phyloP scores from a whole-genome alignment of 306 rosid genomes.

The Psophocarpus tetragonolobus region DNA sequence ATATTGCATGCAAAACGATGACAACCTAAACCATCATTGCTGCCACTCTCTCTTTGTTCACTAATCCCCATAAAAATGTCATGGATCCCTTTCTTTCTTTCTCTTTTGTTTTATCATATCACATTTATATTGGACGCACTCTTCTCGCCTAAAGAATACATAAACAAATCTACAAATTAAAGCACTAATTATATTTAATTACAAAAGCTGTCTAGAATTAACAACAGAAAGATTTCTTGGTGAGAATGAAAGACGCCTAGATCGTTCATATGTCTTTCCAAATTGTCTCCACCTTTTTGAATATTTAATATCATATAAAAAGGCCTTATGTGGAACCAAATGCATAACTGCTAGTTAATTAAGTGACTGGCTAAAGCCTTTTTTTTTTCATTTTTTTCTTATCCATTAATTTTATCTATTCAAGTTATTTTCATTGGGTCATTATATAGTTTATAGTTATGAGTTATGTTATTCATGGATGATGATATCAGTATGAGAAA shows the following conservation, averaged over 20 bases:
- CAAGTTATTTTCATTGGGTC: not conserved
- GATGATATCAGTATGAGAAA: not conserved
- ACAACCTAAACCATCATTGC: constrained; percentile 64
- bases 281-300: too few species aligned
- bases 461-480: not conserved
- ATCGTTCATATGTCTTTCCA: too few species aligned
- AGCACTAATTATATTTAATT: too few species aligned
- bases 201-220: too few species aligned
- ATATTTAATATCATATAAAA: too few species aligned
- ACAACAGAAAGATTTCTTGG: too few species aligned
- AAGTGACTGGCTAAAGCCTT: not conserved
- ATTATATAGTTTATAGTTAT: not conserved
- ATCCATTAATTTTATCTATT: not conserved
- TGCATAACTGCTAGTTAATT: not conserved
- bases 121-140: too few species aligned
- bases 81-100: constrained; percentile 33
- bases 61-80: constrained; percentile 70
- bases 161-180: too few species aligned
- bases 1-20: constrained; percentile 69
- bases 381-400: not conserved
- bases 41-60: constrained; percentile 60
- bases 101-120: too few species aligned
- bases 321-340: constrained; percentile 23
- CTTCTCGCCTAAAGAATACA: too few species aligned
- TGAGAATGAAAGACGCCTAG: too few species aligned